phyloP scores from a whole-genome alignment of 306 rosid genomes.

The Prunus dulcis region DNA sequence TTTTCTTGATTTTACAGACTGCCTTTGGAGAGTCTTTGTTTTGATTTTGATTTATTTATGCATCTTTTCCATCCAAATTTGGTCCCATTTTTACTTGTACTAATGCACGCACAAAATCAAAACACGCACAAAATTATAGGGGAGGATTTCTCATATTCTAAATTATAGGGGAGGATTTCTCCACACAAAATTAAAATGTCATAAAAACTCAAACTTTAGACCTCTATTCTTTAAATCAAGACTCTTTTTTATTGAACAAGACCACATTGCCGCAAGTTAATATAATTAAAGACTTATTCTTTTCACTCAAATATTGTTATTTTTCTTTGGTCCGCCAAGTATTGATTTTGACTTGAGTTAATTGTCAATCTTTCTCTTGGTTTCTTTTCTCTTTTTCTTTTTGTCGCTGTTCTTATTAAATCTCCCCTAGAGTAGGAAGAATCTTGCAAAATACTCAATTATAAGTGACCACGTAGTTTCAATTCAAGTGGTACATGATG shows the following conservation, averaged over 20 bases:
- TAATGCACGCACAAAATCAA: too few relatives aligned
- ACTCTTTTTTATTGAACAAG: too few relatives aligned
- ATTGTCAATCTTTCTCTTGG: not conserved
- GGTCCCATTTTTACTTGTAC: too few relatives aligned
- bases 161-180: too few relatives aligned
- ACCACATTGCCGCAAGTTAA: too few relatives aligned
- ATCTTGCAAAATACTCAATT: not conserved
- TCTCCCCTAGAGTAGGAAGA: not conserved
- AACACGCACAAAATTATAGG: too few relatives aligned
- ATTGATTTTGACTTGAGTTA: not conserved
- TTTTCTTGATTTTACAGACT: not conserved
- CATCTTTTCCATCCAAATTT: too few relatives aligned
- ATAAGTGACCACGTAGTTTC: slow-evolving; percentile 8
- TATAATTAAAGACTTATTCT: too few relatives aligned
- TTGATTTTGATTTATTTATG: too few relatives aligned
- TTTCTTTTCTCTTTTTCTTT: not conserved
- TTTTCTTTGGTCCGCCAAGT: too few relatives aligned
- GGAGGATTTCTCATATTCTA: too few relatives aligned
- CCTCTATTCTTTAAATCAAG: rapidly evolving
- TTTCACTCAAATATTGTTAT: too few relatives aligned
- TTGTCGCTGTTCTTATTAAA: not conserved
- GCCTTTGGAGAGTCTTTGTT: not conserved
- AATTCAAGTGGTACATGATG: not conserved
- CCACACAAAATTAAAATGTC: rapidly evolving
- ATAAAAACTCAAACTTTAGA: rapidly evolving